A percentile compares a stretch with the other conserved stretches of the same genome.
Conservation (phyloP, 768 basidiomycete genomes). For the Kwoniella heveanensis region DNA sequence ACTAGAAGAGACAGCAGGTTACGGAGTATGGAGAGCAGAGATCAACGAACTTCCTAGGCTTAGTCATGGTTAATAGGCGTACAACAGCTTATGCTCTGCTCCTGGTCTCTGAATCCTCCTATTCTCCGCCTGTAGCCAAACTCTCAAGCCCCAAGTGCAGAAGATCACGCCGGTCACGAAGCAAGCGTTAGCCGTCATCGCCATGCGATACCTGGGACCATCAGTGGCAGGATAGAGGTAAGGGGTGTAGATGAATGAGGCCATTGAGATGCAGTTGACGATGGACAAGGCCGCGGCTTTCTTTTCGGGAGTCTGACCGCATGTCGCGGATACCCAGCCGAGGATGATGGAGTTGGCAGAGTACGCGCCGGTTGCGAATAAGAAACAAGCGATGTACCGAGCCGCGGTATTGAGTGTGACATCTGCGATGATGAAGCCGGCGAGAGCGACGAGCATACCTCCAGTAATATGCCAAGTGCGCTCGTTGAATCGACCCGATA, state of each 20-base stretch:
- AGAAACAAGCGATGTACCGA: constrained; percentile 26
- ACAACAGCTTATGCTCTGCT: background rate
- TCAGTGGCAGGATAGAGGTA: constrained; percentile 24
- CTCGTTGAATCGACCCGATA: constrained; percentile 35
- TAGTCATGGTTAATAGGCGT: too few relatives aligned
- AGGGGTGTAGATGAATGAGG: constrained; percentile 27
- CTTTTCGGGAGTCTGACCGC: constrained; percentile 17
- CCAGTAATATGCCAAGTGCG: constrained; percentile 37
- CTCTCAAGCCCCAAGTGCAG: too few relatives aligned
- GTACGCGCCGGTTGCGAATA: constrained; percentile 19
- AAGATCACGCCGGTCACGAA: constrained; percentile 13
- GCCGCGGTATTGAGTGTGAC: constrained; percentile 27
- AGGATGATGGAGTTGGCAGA: constrained; percentile 14
- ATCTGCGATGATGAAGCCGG: constrained; percentile 30
- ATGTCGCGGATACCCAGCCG: constrained; percentile 26
- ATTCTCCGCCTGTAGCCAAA: constrained; percentile 15
- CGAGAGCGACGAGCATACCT: constrained; percentile 26
- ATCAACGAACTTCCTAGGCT: too few relatives aligned
- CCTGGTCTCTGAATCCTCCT: background rate
- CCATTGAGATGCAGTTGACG: constrained; percentile 22
- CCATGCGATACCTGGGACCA: constrained; percentile 18
- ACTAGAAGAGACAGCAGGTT: too few relatives aligned
- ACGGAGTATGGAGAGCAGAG: too few relatives aligned
- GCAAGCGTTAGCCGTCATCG: constrained; percentile 13
- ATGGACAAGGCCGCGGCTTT: constrained; percentile 24